Evolutionary conservation across 129 eudicot genomes (phyloP).

Genomic region (Rutidosis leptorrhynchoides): DNA sequence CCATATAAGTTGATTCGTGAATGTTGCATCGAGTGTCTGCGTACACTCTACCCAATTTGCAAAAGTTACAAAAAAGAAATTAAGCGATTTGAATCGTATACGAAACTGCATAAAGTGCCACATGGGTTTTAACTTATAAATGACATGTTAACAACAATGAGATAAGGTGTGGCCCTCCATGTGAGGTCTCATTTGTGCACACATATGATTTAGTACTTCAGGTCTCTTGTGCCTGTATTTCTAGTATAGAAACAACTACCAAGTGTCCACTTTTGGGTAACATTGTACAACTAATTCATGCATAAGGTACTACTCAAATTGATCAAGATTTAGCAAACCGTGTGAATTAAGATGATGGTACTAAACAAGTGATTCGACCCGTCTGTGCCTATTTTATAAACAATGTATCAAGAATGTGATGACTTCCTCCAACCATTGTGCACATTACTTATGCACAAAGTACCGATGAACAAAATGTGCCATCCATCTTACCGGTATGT

Average conservation of each 20-base stretch:
- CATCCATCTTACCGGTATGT: neutral
- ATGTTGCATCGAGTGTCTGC: neutral
- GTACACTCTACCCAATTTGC: neutral
- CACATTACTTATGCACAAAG: constrained; percentile 10
- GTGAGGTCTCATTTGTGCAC: too few species aligned
- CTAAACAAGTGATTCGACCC: neutral
- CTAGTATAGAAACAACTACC: neutral
- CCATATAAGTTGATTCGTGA: neutral
- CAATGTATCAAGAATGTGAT: neutral
- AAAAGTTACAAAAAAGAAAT: constrained; percentile 11
- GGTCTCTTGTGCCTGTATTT: neutral
- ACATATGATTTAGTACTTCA: neutral
- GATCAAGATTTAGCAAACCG: constrained; percentile 4
- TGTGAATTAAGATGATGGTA: constrained; percentile 7
- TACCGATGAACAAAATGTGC: neutral
- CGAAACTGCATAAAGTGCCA: neutral
- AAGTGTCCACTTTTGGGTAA: neutral
- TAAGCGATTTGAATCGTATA: neutral
- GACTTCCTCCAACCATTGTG: constrained; percentile 11
- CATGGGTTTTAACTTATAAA: neutral
- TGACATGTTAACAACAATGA: too few species aligned
- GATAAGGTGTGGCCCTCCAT: too few species aligned
- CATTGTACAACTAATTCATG: constrained; percentile 2
- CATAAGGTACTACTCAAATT: constrained; percentile 8
- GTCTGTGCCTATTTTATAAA: constrained; percentile 12